Base-by-base conservation (phyloP, 495 filamentous ascomycete genomes). In the Tuber aestivum region DNA sequence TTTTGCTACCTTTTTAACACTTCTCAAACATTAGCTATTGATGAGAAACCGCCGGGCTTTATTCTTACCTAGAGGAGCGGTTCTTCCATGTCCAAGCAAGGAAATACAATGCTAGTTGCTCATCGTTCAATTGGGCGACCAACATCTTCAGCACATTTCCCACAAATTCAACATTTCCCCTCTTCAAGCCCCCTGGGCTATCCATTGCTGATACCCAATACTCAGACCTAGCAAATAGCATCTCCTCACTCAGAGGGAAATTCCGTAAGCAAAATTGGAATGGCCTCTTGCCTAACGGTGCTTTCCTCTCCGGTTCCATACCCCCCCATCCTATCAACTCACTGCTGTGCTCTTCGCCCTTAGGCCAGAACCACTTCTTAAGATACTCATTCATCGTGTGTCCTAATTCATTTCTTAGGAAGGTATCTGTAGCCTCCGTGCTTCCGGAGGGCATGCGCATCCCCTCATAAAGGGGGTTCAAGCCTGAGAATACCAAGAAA, bases 1-100 rank as follows among this genome's bases (percentile, higher is more conserved):
- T 78, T 94, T 97, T 16, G 92, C 92, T 20, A 87, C 87, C 79
- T 93, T 94, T 76, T 87, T 91, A 65, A 89, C 89, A n/a, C 85
- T 81, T n/a, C 38, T 37, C 48, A 16, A 0, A 69, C 7, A 65
- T 79, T 38, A 79, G 80, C 27, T 69, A 45, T 40, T 32, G n/a
- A 42, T 14, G 10, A 69, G 70, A 69, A 23, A 61, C 70, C 68
- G 16, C 4, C 5, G n/a, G 56, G 32, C 32, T 35, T 35, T 32
- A 65, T 35, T 48, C 50, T 8, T 72, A 82, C 81, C 45, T 83
- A 35, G 83, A 77, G 38, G 86, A 84, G 72, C 89, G 86, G 75
- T 89, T 90, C 0, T 84, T 83, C 77, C 88, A 90, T 74, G 91
- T 89, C 75, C 94, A 87, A 2, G 91, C 90, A 16, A 98, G 85